Conservation (phyloP, 1,139 yeast genomes). For the Candida smagusa region DNA sequence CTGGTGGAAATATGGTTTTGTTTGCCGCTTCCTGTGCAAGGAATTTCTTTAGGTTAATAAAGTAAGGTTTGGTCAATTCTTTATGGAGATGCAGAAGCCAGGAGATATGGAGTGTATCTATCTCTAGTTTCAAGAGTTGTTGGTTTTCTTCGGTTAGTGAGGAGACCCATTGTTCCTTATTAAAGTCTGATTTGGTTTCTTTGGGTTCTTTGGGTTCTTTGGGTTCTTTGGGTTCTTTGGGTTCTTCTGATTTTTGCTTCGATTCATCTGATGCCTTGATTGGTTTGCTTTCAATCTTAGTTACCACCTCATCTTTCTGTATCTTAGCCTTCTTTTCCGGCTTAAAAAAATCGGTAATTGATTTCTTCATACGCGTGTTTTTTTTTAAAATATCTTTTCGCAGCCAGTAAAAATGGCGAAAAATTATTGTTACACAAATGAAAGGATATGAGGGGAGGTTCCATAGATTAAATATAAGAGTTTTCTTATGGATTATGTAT, state of each 20-base stretch:
- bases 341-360: conserved; percentile 15
- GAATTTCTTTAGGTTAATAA: conserved; percentile 66
- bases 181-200: conserved; percentile 24
- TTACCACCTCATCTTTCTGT: neutral
- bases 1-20: conserved; percentile 70
- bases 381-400: neutral
- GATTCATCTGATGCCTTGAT: neutral
- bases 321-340: conserved; percentile 1
- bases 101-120: conserved; percentile 62
- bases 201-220: neutral
- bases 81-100: conserved; percentile 72
- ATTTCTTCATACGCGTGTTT: conserved; percentile 4
- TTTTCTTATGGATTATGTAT: too few species aligned
- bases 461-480: too few species aligned
- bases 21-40: conserved; percentile 33
- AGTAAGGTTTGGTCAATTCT: conserved; percentile 85
- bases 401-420: neutral
- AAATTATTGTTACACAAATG: too few species aligned
- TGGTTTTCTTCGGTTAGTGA: conserved; percentile 51
- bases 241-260: neutral
- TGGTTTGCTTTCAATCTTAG: neutral
- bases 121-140: conserved; percentile 62
- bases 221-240: neutral
- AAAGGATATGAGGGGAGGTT: too few species aligned
- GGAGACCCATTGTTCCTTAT: conserved; percentile 54